Base-by-base conservation (phyloP, 192 early-diverging fungal species). In the Jimgerdemannia lactiflua region DNA sequence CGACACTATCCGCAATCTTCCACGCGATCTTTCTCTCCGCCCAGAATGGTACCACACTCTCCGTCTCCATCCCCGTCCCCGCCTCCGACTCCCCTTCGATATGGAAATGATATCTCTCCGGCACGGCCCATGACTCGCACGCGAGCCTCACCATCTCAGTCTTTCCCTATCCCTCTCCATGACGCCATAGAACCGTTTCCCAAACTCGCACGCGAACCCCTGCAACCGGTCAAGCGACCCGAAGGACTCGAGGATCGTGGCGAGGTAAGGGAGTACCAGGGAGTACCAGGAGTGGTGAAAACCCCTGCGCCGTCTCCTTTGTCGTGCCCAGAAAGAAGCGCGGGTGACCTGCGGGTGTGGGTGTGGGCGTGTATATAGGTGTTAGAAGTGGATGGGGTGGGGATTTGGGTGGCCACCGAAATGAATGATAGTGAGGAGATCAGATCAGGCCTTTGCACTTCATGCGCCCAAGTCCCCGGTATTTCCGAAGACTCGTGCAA, bases 271-370 rank as follows among this genome's bases (percentile, higher is more conserved):
- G 39, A 95, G 73, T 3, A 95, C 86, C 43, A 95, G 85, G 19
- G n/a, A n/a, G n/a, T n/a, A n/a, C n/a, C n/a, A n/a, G 95, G 95
- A 4, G 94, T 93, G 8, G 95, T 97, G 73, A 96, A 99, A 3
- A 99, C 96, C 68, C 97, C 97, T 4, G 97, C 11, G 91, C 89
- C 29, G 90, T 90, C 79, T 99, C 96, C 82, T 99, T 99, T 67
- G 87, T 85, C 67, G 88, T 97, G 20, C 97, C 97, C 10, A 99
- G 83, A 87, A 99, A 99, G 89, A 99, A 99, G 3, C 95, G 89
- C 17, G 95, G 95, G 78, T 97, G 97, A 20, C 94, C 93, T 59
- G 84, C 18, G 4, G 19, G 41, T 3, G n/a, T 83, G 29, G 17
- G 19, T 18, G 64, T 80, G 65, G 39, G 29, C 20, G 19, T 18